Conservation (phyloP, 208 protist genomes). For the Endotrypanum monterogeii region DNA sequence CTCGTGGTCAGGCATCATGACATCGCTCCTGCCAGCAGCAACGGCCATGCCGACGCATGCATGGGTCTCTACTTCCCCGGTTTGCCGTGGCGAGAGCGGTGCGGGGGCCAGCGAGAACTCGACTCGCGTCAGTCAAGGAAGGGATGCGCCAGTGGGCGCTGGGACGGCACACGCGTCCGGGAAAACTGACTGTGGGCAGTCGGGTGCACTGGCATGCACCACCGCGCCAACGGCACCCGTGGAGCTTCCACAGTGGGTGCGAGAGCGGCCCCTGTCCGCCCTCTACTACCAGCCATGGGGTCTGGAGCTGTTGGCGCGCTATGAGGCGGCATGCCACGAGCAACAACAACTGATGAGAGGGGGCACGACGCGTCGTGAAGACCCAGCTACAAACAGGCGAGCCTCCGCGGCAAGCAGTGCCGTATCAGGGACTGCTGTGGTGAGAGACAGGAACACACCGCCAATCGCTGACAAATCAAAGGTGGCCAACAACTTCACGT, state of each 20-base stretch:
- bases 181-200: not conserved
- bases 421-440: not conserved
- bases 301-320: slow-evolving; percentile 28
- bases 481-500: not conserved
- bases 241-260: slow-evolving; percentile 31
- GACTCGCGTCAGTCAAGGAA: not conserved
- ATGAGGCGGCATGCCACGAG: slow-evolving; percentile 24
- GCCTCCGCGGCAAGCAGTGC: not conserved
- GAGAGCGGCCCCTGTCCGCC: slow-evolving; percentile 34
- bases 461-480: not conserved
- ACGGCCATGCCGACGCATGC: not conserved
- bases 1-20: not conserved
- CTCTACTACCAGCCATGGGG: slow-evolving; percentile 39
- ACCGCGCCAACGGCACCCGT: slow-evolving; percentile 1
- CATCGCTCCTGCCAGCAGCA: not conserved
- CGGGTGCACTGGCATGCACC: not conserved
- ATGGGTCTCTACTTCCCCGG: not conserved
- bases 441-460: not conserved
- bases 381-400: not conserved
- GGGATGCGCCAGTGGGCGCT: not conserved
- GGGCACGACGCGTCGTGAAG: not conserved
- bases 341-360: slow-evolving; percentile 14
- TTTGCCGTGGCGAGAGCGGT: not conserved
- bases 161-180: not conserved
- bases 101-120: not conserved